Conservation (phyloP, 1,139 yeast genomes). For the Debaryomyces sp. region DNA sequence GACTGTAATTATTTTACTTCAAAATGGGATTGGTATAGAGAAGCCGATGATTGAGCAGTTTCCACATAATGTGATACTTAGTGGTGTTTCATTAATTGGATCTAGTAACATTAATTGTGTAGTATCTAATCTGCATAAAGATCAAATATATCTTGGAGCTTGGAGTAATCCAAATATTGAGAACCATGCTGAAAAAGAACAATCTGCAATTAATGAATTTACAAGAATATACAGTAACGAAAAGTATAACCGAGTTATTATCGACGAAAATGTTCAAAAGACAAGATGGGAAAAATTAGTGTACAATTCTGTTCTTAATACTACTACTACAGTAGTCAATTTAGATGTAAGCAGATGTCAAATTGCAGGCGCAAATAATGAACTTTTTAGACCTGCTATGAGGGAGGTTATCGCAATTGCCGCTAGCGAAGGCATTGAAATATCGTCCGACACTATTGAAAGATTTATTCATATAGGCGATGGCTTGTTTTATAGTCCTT, state of each 20-base stretch:
- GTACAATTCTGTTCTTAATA: slow-evolving; percentile 69
- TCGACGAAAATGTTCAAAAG: slow-evolving; percentile 52
- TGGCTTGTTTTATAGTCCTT: slow-evolving; percentile 67
- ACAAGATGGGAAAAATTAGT: slow-evolving; percentile 75
- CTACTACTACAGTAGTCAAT: slow-evolving; percentile 56
- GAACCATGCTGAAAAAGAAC: slow-evolving; percentile 24
- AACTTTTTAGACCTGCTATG: slow-evolving; percentile 64
- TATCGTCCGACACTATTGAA: slow-evolving; percentile 49
- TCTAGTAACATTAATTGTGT: slow-evolving; percentile 59
- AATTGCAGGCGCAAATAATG: slow-evolving; percentile 53
- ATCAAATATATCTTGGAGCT: slow-evolving; percentile 57
- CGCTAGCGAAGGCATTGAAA: slow-evolving; percentile 57
- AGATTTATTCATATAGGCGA: slow-evolving; percentile 60
- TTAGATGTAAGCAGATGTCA: slow-evolving; percentile 62
- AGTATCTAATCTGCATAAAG: slow-evolving; percentile 56
- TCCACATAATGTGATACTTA: slow-evolving; percentile 60
- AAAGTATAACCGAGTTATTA: slow-evolving; percentile 42
- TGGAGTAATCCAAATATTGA: slow-evolving; percentile 30
- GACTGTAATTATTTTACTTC: slow-evolving; percentile 63
- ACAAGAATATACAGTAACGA: slow-evolving; percentile 50
- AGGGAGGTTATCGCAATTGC: slow-evolving; percentile 64
- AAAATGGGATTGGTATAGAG: slow-evolving; percentile 79
- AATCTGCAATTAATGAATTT: slow-evolving; percentile 39
- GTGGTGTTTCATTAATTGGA: slow-evolving; percentile 72
- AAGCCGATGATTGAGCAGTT: slow-evolving; percentile 55